phyloP scores from a whole-genome alignment of 257 asterid genomes.

The Solanum corneliomulleri region DNA sequence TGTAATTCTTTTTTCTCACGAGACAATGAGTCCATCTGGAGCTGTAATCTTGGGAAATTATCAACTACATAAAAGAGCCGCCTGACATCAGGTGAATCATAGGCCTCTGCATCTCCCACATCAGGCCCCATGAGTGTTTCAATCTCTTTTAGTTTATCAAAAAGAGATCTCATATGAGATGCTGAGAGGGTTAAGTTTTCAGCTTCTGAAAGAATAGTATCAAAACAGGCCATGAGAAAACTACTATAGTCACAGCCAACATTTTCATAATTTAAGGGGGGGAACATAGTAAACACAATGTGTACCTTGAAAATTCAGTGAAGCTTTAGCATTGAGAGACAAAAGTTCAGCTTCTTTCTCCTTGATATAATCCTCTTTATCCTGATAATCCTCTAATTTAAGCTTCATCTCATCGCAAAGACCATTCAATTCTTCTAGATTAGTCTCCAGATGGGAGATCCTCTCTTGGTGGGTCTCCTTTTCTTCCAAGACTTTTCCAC shows the following conservation, averaged over 20 bases:
- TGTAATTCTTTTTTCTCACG: constrained; percentile 50
- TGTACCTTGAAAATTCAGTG: constrained; percentile 44
- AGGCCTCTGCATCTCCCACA: constrained; percentile 23
- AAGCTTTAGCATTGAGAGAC: constrained; percentile 16
- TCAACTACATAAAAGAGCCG: constrained; percentile 68
- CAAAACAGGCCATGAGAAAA: neutral
- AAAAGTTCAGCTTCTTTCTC: constrained; percentile 52
- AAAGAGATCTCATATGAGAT: constrained; percentile 47
- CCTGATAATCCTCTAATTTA: constrained; percentile 38
- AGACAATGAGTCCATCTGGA: constrained; percentile 37
- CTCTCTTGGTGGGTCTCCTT: constrained; percentile 36
- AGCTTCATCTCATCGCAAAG: constrained; percentile 31
- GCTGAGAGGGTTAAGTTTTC: constrained; percentile 43
- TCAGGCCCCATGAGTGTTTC: constrained; percentile 30
- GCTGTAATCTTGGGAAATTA: constrained; percentile 31
- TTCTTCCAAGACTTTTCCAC: constrained; percentile 41
- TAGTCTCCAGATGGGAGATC: constrained; percentile 50
- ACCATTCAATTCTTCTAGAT: constrained; percentile 34
- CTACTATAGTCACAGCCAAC: neutral
- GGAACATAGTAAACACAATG: neutral
- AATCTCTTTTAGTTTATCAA: constrained; percentile 51
- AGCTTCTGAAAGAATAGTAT: constrained; percentile 42
- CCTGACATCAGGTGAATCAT: constrained; percentile 29
- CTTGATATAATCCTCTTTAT: constrained; percentile 29
- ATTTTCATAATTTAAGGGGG: neutral